These are phyloP conservation scores for Trichosporon coremiiforme DNA, from an alignment of 1,284 basidiomycete species.

Conservation along the genomic window DNA sequence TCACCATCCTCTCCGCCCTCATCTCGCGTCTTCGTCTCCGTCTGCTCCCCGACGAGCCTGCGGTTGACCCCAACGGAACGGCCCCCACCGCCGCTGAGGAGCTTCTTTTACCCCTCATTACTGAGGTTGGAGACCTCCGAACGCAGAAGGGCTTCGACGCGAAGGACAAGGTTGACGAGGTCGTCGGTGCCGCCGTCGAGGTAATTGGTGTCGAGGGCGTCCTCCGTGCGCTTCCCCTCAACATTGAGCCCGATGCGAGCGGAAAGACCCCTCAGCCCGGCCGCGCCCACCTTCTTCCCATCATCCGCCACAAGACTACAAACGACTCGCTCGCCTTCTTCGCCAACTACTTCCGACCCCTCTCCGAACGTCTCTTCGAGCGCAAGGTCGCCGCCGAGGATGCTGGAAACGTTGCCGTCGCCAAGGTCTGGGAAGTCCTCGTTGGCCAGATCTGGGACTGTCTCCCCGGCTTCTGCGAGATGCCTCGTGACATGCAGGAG, in stretches of 20 bases:
- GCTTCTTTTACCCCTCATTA: slow-evolving; percentile 73
- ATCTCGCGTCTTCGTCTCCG: slow-evolving; percentile 57
- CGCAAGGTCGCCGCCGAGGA: slow-evolving; percentile 72
- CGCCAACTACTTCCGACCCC: slow-evolving; percentile 83
- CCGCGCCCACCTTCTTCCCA: slow-evolving; percentile 87
- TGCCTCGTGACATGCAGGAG: slow-evolving; percentile 73
- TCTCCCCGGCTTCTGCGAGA: slow-evolving; percentile 67
- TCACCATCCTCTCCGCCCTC: slow-evolving; percentile 62
- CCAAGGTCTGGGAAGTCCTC: slow-evolving; percentile 90
- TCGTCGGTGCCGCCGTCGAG: slow-evolving; percentile 78
- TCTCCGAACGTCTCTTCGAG: slow-evolving; percentile 91
- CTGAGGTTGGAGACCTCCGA: slow-evolving; percentile 73
- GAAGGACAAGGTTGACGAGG: slow-evolving; percentile 82
- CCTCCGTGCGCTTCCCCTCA: slow-evolving; percentile 76
- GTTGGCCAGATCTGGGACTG: slow-evolving; percentile 88
- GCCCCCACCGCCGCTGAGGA: slow-evolving; percentile 68
- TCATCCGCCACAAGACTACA: slow-evolving; percentile 76
- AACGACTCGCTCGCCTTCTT: slow-evolving; percentile 84
- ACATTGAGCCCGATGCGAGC: slow-evolving; percentile 72
- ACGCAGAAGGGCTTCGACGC: slow-evolving; percentile 82
- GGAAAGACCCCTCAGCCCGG: slow-evolving; percentile 57
- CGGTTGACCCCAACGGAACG: slow-evolving; percentile 60
- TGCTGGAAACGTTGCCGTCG: slow-evolving; percentile 73
- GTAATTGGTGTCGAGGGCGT: slow-evolving; percentile 82
- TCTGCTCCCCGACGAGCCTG: slow-evolving; percentile 32